Percentiles rank a stretch among this genome's conserved stretches.
phyloP scores from a whole-genome alignment of 345 rosid genomes.

The Lepidium didymum region DNA sequence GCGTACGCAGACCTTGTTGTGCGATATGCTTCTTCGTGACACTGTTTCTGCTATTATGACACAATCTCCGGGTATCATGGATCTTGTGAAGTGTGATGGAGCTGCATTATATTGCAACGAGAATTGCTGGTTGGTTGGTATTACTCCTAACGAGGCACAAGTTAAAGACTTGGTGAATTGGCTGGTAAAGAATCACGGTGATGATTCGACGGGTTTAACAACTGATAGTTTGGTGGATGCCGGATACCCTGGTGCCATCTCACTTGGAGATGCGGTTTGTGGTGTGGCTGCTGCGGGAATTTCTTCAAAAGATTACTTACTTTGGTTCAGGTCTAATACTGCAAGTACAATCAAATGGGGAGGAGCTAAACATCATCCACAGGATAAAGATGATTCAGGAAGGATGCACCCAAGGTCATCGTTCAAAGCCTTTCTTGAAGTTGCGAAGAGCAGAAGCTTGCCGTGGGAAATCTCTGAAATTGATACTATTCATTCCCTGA shows the following conservation, averaged over 20 bases:
- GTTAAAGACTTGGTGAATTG: conserved; percentile 59
- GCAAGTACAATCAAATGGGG: conserved; percentile 83
- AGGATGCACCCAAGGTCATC: conserved; percentile 83
- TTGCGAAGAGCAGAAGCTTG: conserved; percentile 62
- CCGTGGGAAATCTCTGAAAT: conserved; percentile 82
- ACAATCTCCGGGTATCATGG: conserved; percentile 82
- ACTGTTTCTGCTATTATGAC: conserved; percentile 66
- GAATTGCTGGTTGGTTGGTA: conserved; percentile 63
- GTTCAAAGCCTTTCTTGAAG: conserved; percentile 76
- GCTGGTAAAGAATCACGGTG: conserved; percentile 58
- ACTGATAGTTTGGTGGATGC: conserved; percentile 70
- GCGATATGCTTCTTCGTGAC: conserved; percentile 84
- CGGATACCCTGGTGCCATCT: conserved; percentile 60
- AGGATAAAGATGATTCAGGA: conserved; percentile 54
- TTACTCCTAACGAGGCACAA: conserved; percentile 70
- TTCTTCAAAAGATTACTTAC: conserved; percentile 57
- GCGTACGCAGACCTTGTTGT: conserved; percentile 56
- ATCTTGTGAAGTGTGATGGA: conserved; percentile 88
- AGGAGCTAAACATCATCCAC: conserved; percentile 75
- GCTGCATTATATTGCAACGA: conserved; percentile 63
- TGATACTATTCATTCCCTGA: conserved; percentile 74
- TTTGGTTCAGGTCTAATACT: conserved; percentile 88
- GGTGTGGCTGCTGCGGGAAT: conserved; percentile 80
- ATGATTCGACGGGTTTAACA: conserved; percentile 58
- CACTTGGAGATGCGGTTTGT: conserved; percentile 70